Evolutionary conservation across 176 grass and related monocot genomes (phyloP).

Genomic region (Rhipidocladum racemiflorum): DNA sequence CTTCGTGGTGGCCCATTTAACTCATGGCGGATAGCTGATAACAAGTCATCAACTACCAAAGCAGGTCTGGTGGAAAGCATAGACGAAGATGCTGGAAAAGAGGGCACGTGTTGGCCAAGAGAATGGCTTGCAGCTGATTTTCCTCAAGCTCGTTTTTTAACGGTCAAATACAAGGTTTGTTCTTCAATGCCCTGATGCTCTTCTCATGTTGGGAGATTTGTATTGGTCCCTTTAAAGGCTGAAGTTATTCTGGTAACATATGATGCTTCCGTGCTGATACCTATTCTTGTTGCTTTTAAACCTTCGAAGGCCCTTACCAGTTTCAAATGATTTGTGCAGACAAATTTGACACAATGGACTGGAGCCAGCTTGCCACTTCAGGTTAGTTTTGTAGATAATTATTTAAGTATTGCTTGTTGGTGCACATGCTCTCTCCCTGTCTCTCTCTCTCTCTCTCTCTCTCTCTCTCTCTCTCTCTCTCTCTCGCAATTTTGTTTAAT

Average conservation of each 20-base stretch:
- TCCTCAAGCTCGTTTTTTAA: slow-evolving; percentile 76
- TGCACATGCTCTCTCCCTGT: background rate
- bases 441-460: too few relatives aligned
- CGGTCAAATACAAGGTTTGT: slow-evolving; percentile 95
- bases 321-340: slow-evolving; percentile 68
- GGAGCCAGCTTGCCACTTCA: slow-evolving; percentile 97
- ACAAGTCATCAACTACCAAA: slow-evolving; percentile 95
- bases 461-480: background rate
- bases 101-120: slow-evolving; percentile 94
- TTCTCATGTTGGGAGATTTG: background rate
- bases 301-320: slow-evolving; percentile 29
- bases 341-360: slow-evolving; percentile 97
- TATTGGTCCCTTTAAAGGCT: background rate
- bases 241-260: slow-evolving; percentile 13
- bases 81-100: slow-evolving; percentile 89
- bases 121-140: slow-evolving; percentile 95
- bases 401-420: background rate
- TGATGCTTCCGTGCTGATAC: slow-evolving; percentile 4
- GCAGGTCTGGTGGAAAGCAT: slow-evolving; percentile 91
- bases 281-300: too few relatives aligned
- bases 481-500: too few relatives aligned
- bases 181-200: background rate
- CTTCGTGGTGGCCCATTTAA: slow-evolving; percentile 94
- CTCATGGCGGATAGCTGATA: slow-evolving; percentile 96
- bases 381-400: slow-evolving; percentile 45